These are phyloP conservation scores for Leishmania gerbilli DNA, from an alignment of 208 protist species.

Conservation along the genomic window DNA sequence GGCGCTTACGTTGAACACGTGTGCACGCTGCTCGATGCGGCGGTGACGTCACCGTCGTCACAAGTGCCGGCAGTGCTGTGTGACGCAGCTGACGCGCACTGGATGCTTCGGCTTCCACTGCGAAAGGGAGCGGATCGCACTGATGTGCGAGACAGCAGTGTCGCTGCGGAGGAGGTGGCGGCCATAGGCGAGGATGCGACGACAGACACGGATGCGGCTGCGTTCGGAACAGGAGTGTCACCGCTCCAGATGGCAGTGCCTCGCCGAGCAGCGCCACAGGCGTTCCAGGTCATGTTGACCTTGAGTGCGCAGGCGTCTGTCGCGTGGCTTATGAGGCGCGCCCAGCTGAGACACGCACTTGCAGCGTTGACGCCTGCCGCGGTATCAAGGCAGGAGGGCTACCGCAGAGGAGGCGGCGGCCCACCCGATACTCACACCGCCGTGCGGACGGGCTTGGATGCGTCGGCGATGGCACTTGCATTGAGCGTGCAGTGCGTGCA, in stretches of 20 bases:
- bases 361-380: neutral
- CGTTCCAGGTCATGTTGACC: constrained; percentile 15
- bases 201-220: neutral
- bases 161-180: neutral
- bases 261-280: constrained; percentile 2
- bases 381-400: neutral
- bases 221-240: neutral
- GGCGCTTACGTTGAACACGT: constrained; percentile 2
- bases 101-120: constrained; percentile 44
- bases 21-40: neutral
- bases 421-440: neutral
- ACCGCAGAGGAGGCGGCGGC: neutral
- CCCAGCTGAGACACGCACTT: constrained; percentile 4
- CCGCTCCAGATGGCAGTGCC: neutral
- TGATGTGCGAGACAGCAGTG: neutral
- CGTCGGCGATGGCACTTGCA: constrained; percentile 15
- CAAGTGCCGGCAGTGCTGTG: constrained; percentile 42
- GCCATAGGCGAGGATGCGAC: neutral
- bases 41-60: constrained; percentile 5
- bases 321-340: constrained; percentile 19
- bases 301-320: neutral
- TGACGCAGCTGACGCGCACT: constrained; percentile 53
- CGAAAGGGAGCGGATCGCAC: neutral
- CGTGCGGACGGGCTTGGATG: neutral
- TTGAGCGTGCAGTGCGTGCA: constrained; percentile 60